Conservation (phyloP, 306 rosid species). For the Macrotyloma uniflorum region DNA sequence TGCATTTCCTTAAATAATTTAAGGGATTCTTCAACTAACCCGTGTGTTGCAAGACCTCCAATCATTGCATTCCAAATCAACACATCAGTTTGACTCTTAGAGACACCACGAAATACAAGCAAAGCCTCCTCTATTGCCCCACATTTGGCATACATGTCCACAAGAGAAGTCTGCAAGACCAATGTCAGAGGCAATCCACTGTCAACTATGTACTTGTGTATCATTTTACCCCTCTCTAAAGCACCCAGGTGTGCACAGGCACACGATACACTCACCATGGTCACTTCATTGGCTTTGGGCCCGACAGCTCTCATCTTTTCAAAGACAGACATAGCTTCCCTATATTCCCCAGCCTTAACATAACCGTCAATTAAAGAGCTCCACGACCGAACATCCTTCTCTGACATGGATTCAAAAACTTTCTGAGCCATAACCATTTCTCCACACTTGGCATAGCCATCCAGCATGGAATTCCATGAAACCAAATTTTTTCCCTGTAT, state of each 20-base stretch:
- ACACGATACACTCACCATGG: conserved; percentile 78
- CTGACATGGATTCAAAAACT: conserved; percentile 66
- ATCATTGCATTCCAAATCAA: conserved; percentile 79
- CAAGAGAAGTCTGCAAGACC: conserved; percentile 70
- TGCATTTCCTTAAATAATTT: conserved; percentile 65
- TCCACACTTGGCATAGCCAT: conserved; percentile 81
- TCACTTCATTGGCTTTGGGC: conserved; percentile 73
- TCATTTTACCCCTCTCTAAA: conserved; percentile 63
- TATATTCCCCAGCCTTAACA: conserved; percentile 62
- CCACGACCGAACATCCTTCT: conserved; percentile 76
- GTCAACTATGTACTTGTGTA: conserved; percentile 57
- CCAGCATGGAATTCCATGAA: conserved; percentile 81
- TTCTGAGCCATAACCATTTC: conserved; percentile 54
- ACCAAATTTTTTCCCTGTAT: conserved; percentile 56
- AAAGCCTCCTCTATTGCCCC: conserved; percentile 79
- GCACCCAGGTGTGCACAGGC: conserved; percentile 79
- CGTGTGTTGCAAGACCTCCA: conserved; percentile 84
- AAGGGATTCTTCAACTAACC: conserved; percentile 59
- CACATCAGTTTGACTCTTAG: conserved; percentile 58
- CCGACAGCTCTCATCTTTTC: conserved; percentile 57
- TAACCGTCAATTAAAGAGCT: conserved; percentile 77
- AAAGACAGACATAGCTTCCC: conserved; percentile 65
- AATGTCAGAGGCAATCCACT: conserved; percentile 57
- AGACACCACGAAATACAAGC: conserved; percentile 47
- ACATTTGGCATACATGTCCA: conserved; percentile 90